phyloP scores from a whole-genome alignment of 129 eudicot species.

The Ambrosia artemisiifolia region DNA sequence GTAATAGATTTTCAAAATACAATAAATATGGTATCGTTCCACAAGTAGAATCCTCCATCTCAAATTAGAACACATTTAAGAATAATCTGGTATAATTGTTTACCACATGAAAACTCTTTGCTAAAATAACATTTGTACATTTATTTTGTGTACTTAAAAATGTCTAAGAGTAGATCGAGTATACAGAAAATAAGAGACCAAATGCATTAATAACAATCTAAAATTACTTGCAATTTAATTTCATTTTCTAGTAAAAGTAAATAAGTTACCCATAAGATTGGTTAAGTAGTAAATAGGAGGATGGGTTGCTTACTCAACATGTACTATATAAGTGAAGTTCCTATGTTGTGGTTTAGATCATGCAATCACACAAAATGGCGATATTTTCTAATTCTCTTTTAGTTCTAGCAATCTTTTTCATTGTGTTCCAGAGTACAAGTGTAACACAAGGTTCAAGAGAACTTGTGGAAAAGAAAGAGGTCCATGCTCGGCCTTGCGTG shows the following conservation, averaged over 20 bases:
- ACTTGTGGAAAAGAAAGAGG: constrained; percentile 9
- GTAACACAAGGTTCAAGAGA: background rate
- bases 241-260: constrained; percentile 6
- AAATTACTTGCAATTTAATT: background rate
- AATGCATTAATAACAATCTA: background rate
- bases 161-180: background rate
- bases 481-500: background rate
- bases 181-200: too few species aligned
- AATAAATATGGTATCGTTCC: background rate
- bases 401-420: constrained; percentile 13
- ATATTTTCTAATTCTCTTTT: constrained; percentile 13
- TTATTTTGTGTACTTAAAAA: background rate
- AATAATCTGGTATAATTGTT: background rate
- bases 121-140: background rate
- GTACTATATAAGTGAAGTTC: constrained; percentile 22
- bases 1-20: background rate
- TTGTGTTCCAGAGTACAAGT: constrained; percentile 9
- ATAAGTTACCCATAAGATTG: constrained; percentile 10
- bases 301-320: constrained; percentile 2
- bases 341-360: constrained; percentile 21
- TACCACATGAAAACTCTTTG: background rate
- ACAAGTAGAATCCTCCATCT: background rate
- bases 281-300: constrained; percentile 8
- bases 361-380: constrained; percentile 27
- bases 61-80: background rate